phyloP scores from a whole-genome alignment of 1,284 basidiomycete genomes.

The Leccinum pallidistipes region DNA sequence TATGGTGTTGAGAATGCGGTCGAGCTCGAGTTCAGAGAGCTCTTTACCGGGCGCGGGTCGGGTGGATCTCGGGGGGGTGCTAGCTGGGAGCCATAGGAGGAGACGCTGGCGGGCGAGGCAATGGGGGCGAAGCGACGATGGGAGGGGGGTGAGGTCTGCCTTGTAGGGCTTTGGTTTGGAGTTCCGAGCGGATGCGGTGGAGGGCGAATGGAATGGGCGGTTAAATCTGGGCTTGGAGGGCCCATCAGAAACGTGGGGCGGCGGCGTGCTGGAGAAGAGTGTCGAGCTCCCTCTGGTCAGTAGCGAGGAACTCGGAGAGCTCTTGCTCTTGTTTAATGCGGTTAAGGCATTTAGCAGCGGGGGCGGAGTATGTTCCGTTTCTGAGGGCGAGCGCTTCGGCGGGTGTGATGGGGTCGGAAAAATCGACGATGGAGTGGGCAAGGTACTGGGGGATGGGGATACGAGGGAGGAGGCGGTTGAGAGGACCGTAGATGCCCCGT shows the following conservation, averaged over 20 bases:
- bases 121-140: background rate
- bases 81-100: background rate
- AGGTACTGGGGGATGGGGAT: constrained; percentile 16
- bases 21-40: background rate
- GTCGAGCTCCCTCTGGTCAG: no score
- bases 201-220: background rate
- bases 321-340: no score
- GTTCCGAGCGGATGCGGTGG: background rate
- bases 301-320: no score
- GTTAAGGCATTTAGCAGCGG: no score
- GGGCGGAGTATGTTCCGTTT: no score
- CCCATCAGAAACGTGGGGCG: no score
- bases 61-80: background rate
- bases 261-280: no score
- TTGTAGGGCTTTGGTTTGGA: background rate
- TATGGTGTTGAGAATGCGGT: constrained; percentile 19
- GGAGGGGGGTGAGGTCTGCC: background rate
- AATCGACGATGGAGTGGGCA: constrained; percentile 8
- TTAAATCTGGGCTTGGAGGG: background rate
- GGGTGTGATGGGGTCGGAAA: no score
- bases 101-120: constrained; percentile 20
- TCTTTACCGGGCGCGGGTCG: background rate
- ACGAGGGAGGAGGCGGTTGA: constrained; percentile 16
- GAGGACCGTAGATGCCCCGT: constrained; percentile 10
- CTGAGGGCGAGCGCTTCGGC: no score